A percentile compares a stretch with the other conserved stretches of the same genome.
Conservation (phyloP, 257 asterid genomes). For the Echites panduratus region DNA sequence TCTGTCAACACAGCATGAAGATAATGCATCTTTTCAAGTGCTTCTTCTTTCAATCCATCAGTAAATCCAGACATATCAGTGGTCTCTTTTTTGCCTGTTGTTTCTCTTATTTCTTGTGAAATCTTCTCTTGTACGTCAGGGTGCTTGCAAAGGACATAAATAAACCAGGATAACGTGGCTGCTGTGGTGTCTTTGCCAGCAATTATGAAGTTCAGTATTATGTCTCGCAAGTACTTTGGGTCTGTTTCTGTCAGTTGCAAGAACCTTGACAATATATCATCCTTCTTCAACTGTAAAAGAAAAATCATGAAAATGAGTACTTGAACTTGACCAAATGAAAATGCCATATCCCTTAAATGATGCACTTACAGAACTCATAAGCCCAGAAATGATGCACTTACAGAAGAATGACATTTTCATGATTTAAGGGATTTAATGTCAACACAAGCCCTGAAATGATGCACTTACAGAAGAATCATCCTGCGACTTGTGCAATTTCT, state of each 20-base stretch:
- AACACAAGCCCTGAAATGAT: no score
- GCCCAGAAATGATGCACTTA: no score
- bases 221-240: slow-evolving; percentile 40
- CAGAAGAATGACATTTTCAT: no score
- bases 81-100: slow-evolving; percentile 13
- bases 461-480: no score
- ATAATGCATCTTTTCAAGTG: slow-evolving; percentile 50
- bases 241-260: slow-evolving; percentile 37
- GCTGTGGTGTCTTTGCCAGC: slow-evolving; percentile 64
- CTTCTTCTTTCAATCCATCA: slow-evolving; percentile 28
- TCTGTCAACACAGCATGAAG: slow-evolving; percentile 53
- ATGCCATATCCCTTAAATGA: no score
- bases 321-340: no score
- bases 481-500: no score
- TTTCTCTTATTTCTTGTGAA: slow-evolving; percentile 34
- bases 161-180: slow-evolving; percentile 50
- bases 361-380: no score
- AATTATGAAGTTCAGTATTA: slow-evolving; percentile 43
- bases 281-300: slow-evolving; percentile 33
- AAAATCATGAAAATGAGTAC: neutral
- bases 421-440: no score
- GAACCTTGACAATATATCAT: slow-evolving; percentile 50
- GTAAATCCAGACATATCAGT: slow-evolving; percentile 28
- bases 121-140: slow-evolving; percentile 47
- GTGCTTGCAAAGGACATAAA: slow-evolving; percentile 49